Conservation (phyloP, 2,329 filamentous ascomycete genomes). For the Pseudogymnoascus sp. region DNA sequence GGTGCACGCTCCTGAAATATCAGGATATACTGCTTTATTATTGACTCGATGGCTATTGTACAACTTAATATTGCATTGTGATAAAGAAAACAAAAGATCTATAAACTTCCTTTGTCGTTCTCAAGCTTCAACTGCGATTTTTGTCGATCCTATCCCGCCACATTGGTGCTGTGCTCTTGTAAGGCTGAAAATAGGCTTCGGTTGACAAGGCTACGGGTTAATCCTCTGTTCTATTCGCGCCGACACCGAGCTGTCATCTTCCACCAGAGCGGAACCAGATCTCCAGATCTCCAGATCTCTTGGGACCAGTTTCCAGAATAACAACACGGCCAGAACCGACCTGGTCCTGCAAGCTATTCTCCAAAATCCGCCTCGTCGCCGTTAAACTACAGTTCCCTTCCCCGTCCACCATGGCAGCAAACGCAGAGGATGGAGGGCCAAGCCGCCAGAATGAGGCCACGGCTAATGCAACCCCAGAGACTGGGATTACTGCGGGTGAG, state of each 20-base stretch:
- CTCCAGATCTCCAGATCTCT: background rate
- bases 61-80: background rate
- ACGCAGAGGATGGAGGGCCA: slow-evolving; percentile 12
- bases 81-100: background rate
- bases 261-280: slow-evolving; percentile 1
- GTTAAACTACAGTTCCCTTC: background rate
- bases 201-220: background rate
- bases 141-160: background rate
- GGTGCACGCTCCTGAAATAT: too few species aligned
- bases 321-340: background rate
- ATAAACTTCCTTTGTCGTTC: background rate
- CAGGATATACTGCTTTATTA: background rate
- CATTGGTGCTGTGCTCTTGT: background rate
- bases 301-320: background rate
- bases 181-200: slow-evolving; percentile 7
- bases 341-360: background rate
- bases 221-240: background rate
- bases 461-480: slow-evolving; percentile 1
- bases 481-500: slow-evolving; percentile 33
- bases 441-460: slow-evolving; percentile 11
- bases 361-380: background rate
- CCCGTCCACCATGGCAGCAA: background rate
- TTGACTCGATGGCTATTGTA: background rate
- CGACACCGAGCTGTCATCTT: background rate
- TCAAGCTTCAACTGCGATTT: background rate